A percentile compares a stretch with the other conserved stretches of the same genome.
These are phyloP conservation scores for Metarhizium anisopliae DNA, from an alignment of 2,329 filamentous ascomycete species.

Conservation along the genomic window DNA sequence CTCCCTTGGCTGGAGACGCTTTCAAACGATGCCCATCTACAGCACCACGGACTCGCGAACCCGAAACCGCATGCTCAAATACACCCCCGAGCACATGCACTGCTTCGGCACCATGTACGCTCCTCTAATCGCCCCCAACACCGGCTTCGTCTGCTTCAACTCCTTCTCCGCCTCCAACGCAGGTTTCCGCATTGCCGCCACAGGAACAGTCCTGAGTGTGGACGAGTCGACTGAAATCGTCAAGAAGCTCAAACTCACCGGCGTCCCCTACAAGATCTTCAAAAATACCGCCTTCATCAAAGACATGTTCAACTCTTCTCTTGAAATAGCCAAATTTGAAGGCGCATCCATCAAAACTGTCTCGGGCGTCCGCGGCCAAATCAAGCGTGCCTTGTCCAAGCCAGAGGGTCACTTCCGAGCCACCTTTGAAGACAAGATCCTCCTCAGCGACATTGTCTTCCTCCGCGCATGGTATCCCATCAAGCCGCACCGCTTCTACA, in stretches of 20 bases:
- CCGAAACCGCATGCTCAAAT: constrained; percentile 95
- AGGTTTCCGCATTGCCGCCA: constrained; percentile 90
- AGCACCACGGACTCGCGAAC: constrained; percentile 90
- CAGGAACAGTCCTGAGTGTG: constrained; percentile 85
- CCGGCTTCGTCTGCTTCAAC: constrained; percentile 90
- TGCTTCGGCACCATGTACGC: constrained; percentile 96
- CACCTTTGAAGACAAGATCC: constrained; percentile 96
- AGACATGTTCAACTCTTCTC: constrained; percentile 89
- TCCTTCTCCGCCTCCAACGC: constrained; percentile 76
- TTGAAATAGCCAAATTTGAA: constrained; percentile 98
- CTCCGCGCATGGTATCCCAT: constrained; percentile 94
- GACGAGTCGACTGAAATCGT: constrained; percentile 96
- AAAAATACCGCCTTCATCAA: constrained; percentile 99
- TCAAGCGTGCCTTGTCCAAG: constrained; percentile 89
- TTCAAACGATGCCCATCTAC: constrained; percentile 89
- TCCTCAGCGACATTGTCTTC: constrained; percentile 95
- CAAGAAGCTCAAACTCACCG: constrained; percentile 97
- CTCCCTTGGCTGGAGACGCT: constrained; percentile 90
- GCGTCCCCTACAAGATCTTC: constrained; percentile 93
- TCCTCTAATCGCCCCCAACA: constrained; percentile 89
- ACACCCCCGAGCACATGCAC: constrained; percentile 98
- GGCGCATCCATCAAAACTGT: constrained; percentile 93
- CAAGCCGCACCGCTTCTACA: constrained; percentile 93
- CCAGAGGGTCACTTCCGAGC: constrained; percentile 94
- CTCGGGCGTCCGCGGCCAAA: constrained; percentile 89